A percentile compares a stretch with the other conserved stretches of the same genome.
phyloP scores from a whole-genome alignment of 2,329 filamentous ascomycete genomes.

The Leptographium procerum region DNA sequence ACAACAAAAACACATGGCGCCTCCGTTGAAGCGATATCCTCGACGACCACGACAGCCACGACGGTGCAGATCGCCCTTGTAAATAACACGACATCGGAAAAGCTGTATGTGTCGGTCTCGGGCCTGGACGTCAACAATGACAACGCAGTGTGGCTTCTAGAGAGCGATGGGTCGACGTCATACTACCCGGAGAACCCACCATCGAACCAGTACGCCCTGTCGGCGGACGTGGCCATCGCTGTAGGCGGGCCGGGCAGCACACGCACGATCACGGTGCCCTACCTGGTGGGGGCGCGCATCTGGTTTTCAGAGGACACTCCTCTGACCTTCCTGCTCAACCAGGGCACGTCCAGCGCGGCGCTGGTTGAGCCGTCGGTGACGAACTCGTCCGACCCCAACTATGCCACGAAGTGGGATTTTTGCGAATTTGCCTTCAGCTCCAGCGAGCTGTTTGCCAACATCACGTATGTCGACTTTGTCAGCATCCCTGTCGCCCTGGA shows the following conservation, averaged over 20 bases:
- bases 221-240: slow-evolving; percentile 48
- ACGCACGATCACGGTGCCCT: slow-evolving; percentile 53
- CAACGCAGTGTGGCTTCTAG: slow-evolving; percentile 49
- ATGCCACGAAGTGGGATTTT: slow-evolving; percentile 52
- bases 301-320: slow-evolving; percentile 54
- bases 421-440: slow-evolving; percentile 58
- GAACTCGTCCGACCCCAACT: slow-evolving; percentile 53
- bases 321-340: slow-evolving; percentile 60
- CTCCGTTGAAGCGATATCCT: background rate
- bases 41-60: slow-evolving; percentile 3
- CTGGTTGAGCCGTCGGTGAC: slow-evolving; percentile 65
- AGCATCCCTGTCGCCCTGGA: slow-evolving; percentile 48
- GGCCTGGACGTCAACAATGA: slow-evolving; percentile 50
- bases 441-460: slow-evolving; percentile 52
- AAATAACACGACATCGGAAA: slow-evolving; percentile 52
- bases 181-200: slow-evolving; percentile 54
- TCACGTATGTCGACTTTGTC: slow-evolving; percentile 69
- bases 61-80: slow-evolving; percentile 50
- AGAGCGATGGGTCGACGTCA: slow-evolving; percentile 52
- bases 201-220: slow-evolving; percentile 36
- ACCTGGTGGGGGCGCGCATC: slow-evolving; percentile 58
- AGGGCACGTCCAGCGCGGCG: slow-evolving; percentile 41
- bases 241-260: slow-evolving; percentile 51
- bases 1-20: background rate
- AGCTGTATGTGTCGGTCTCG: slow-evolving; percentile 59